Base-by-base conservation (phyloP, 768 basidiomycete species). In the Auricularia cornea region DNA sequence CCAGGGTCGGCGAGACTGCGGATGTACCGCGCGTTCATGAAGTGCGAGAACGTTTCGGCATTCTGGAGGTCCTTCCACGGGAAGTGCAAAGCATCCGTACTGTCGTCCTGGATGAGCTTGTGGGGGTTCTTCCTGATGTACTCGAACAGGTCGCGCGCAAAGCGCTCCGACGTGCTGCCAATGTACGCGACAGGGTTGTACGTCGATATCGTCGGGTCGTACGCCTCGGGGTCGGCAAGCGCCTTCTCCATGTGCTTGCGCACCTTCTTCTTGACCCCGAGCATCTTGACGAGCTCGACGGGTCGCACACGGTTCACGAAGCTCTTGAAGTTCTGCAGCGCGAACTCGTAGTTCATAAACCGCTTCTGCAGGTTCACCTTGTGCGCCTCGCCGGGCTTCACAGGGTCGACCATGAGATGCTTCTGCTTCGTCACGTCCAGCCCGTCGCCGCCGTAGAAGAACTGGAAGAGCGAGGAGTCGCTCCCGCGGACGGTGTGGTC, bases 321-420 rank as follows among this genome's bases (percentile, higher is more conserved):
- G 10, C 94, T 90, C 26, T 82, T 71, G 67, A 88, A 84, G 75
- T 99, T 99, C 69, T 87, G 83, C 5, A 90, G 90, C 65, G 94
- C 86, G 75, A 98, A 99, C 67, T 94, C 89, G 76, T 98, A 98
- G 71, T 97, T 86, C 65, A 86, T 83, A 16, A 98, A 80, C 75
- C 98, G 94, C 74, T 96, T 97, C 76, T 98, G 94, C 75, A 92
- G 94, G 62, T 94, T 97, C 56, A 98, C 94, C 70, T 99, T 97
- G 59, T 98, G 81, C 14, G 88, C 89, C 70, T 99, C 97, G 60
- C 96, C 97, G 12, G 54, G 54, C 23, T 57, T 57, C 2, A 31
- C 28, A 20, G 54, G 54, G 28, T 57, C 54, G 30, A 57, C 26
- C 10, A 86, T 83, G 18, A 99, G 81, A 76, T 98, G 94, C 73